Evolutionary conservation across 148 eudicot genomes (phyloP).

Genomic region (Fallopia convolvulus): DNA sequence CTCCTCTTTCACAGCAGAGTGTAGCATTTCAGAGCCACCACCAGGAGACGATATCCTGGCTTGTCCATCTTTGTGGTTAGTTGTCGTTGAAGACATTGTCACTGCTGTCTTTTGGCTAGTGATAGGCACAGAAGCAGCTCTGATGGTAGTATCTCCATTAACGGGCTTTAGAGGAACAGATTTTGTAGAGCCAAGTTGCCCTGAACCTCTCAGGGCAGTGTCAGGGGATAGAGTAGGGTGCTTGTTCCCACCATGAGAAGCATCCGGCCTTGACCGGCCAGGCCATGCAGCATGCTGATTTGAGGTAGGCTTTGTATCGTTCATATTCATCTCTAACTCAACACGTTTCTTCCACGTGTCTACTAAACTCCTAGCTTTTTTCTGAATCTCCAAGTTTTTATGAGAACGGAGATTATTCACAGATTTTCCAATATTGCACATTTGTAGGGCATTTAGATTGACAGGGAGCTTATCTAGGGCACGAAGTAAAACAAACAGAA

Average conservation of each 20-base stretch:
- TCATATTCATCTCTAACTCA: conserved; percentile 77
- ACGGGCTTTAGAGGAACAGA: conserved; percentile 35
- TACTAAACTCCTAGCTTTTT: conserved; percentile 80
- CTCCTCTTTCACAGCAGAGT: conserved; percentile 40
- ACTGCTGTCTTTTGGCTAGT: conserved; percentile 30
- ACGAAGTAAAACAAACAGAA: conserved; percentile 74
- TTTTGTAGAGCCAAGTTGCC: conserved; percentile 45
- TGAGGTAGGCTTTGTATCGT: conserved; percentile 54
- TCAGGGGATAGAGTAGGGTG: conserved; percentile 51
- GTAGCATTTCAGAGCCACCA: conserved; percentile 35
- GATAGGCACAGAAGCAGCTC: conserved; percentile 36
- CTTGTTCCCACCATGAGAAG: conserved; percentile 38
- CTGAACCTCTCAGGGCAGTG: conserved; percentile 36
- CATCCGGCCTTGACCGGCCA: conserved; percentile 47
- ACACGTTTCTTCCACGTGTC: conserved; percentile 98
- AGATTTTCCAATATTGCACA: conserved; percentile 87
- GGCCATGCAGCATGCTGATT: conserved; percentile 55
- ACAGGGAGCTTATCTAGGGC: conserved; percentile 90
- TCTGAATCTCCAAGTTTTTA: conserved; percentile 82
- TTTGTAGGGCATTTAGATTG: conserved; percentile 74
- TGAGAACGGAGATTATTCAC: conserved; percentile 79
- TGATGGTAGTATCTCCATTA: conserved; percentile 37
- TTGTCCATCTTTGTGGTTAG: conserved; percentile 34
- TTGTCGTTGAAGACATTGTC: conserved; percentile 29
- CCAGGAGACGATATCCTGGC: conserved; percentile 11